Evolutionary conservation across 78 protist genomes (phyloP).

Genomic region (Dictyostelium capitatum): DNA sequence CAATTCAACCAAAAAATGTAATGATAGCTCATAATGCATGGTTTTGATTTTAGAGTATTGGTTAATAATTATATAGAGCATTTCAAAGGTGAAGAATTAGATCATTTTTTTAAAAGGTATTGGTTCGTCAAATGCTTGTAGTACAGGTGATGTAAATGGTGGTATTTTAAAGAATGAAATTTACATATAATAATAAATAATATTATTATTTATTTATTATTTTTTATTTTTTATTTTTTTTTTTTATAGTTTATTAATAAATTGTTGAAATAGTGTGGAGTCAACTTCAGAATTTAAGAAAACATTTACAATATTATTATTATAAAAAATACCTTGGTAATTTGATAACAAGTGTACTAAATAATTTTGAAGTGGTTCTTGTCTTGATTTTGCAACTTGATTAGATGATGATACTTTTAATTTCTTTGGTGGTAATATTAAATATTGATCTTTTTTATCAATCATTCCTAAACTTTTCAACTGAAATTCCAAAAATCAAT

Average conservation of each 20-base stretch:
- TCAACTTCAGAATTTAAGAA: slow-evolving; percentile 49
- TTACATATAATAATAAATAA: background rate
- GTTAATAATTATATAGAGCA: too few relatives aligned
- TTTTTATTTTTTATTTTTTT: too few relatives aligned
- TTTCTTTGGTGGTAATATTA: slow-evolving; percentile 65
- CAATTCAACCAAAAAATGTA: too few relatives aligned
- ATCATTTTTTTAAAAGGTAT: too few relatives aligned
- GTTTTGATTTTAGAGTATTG: too few relatives aligned
- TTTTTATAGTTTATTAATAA: slow-evolving; percentile 2
- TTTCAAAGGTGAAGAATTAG: too few relatives aligned
- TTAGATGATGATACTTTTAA: slow-evolving; percentile 19
- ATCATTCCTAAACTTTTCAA: slow-evolving; percentile 16
- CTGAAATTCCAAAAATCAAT: background rate
- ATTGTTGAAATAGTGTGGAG: slow-evolving; percentile 35
- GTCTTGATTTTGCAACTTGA: slow-evolving; percentile 43
- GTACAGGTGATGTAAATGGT: too few relatives aligned
- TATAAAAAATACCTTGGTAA: slow-evolving; percentile 70
- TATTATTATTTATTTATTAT: background rate
- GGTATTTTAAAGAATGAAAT: background rate
- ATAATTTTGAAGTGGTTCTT: slow-evolving; percentile 10
- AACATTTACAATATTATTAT: slow-evolving; percentile 46
- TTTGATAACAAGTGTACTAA: slow-evolving; percentile 4
- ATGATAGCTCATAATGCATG: too few relatives aligned
- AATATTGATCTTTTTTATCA: background rate
- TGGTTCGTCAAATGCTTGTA: too few relatives aligned